Conservation (phyloP, 805 yeast genomes). For the Wickerhamiella lipophila region DNA sequence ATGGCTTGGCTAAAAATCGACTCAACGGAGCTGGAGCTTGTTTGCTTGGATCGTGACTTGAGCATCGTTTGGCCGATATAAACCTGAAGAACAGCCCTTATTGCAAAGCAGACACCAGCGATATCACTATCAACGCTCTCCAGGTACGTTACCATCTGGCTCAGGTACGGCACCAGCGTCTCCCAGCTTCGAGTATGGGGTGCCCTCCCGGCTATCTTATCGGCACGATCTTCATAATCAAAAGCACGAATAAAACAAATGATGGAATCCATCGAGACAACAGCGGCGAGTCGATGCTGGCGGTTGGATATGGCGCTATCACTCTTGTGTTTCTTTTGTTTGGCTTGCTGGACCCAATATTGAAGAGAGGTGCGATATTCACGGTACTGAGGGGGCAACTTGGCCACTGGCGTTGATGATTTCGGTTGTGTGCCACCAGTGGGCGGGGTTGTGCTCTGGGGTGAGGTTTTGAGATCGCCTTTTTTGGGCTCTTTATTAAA, state of each 20-base stretch:
- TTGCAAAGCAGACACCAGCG: conserved; percentile 25
- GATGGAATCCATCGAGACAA: conserved; percentile 32
- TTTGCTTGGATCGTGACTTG: conserved; percentile 10
- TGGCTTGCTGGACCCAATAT: conserved; percentile 31
- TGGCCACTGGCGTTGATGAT: conserved; percentile 3
- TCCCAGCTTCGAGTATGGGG: conserved; percentile 29
- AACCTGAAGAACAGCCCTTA: conserved; percentile 25
- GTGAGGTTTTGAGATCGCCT: conserved; percentile 1
- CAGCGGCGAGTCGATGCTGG: conserved; percentile 26
- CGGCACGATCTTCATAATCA: conserved; percentile 31
- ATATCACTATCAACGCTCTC: conserved; percentile 21
- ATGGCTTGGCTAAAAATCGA: conserved; percentile 12
- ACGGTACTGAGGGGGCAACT: conserved; percentile 20
- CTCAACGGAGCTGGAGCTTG: neutral
- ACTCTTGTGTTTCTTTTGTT: conserved; percentile 31
- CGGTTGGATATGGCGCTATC: conserved; percentile 26
- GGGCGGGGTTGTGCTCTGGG: neutral
- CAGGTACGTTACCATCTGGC: conserved; percentile 22
- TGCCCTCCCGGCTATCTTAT: conserved; percentile 20
- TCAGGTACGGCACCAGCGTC: conserved; percentile 28
- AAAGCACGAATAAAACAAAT: conserved; percentile 31
- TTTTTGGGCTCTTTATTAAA: conserved; percentile 1
- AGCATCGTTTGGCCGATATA: conserved; percentile 18
- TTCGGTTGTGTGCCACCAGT: conserved; percentile 2
- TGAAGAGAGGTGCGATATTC: conserved; percentile 23